phyloP scores from a whole-genome alignment of 179 eudicot genomes.

The Beta macrorhiza region DNA sequence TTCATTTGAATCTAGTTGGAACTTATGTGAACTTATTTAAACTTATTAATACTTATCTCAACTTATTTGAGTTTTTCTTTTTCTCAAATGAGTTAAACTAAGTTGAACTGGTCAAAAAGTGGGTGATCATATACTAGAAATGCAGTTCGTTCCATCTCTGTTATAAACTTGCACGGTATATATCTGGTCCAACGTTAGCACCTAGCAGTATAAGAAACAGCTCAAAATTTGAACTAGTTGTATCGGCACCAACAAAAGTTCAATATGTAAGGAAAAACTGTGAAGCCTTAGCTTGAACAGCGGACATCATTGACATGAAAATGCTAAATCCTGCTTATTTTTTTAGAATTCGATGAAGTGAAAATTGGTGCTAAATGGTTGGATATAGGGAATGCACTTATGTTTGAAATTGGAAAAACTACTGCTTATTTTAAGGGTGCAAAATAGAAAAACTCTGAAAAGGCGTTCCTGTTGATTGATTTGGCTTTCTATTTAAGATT shows the following conservation, averaged over 20 bases:
- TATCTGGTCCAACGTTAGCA: too few species aligned
- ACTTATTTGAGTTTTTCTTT: too few species aligned
- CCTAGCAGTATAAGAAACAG: too few species aligned
- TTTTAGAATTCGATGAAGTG: background rate
- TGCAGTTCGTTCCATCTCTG: too few species aligned
- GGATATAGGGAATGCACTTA: background rate
- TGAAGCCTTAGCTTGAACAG: background rate
- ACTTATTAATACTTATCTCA: too few species aligned
- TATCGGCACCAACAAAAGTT: background rate
- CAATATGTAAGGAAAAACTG: background rate
- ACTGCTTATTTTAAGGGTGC: background rate
- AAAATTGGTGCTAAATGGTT: too few species aligned
- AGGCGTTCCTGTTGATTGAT: background rate
- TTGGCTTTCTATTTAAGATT: background rate
- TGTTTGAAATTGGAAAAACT: background rate
- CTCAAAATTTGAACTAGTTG: background rate
- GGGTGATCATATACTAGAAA: too few species aligned
- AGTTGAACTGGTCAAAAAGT: too few species aligned
- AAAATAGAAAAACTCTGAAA: background rate
- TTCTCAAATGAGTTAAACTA: too few species aligned
- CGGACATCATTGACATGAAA: background rate
- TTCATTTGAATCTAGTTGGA: too few species aligned
- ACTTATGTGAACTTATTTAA: too few species aligned
- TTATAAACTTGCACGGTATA: too few species aligned
- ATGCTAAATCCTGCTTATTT: background rate